Percentiles rank a stretch among this genome's conserved stretches.
Conservation (phyloP, 192 early-diverging fungal genomes). For the Coemansia sp. region DNA sequence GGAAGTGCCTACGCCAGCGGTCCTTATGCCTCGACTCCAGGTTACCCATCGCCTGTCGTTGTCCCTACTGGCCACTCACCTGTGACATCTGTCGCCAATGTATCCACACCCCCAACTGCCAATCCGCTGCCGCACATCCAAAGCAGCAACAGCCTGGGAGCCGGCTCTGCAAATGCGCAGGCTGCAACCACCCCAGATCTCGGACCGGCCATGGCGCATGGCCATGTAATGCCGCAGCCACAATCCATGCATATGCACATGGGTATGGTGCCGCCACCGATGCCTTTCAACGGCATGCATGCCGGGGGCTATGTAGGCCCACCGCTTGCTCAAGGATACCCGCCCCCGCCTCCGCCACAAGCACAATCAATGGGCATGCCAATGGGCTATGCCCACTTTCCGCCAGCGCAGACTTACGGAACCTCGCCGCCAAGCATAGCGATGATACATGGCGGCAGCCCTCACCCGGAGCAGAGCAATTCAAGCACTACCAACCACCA, state of each 20-base stretch:
- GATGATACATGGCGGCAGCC: constrained; percentile 37
- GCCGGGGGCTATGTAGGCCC: constrained; percentile 41
- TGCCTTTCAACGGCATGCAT: constrained; percentile 45
- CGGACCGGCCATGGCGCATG: constrained; percentile 23
- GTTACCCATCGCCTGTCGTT: constrained; percentile 37
- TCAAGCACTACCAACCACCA: constrained; percentile 22
- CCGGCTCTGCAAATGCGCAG: constrained; percentile 10
- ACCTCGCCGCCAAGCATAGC: constrained; percentile 41
- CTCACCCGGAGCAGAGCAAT: constrained; percentile 33
- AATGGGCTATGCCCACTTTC: constrained; percentile 50
- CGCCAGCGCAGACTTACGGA: constrained; percentile 29
- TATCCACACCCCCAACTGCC: constrained; percentile 13
- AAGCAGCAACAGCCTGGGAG: constrained; percentile 5
- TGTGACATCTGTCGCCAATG: constrained; percentile 21
- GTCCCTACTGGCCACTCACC: constrained; percentile 34
- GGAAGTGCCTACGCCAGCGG: constrained; percentile 16
- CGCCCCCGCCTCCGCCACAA: not conserved
- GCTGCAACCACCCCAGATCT: constrained; percentile 37
- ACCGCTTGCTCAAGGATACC: constrained; percentile 41
- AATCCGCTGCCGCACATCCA: constrained; percentile 28
- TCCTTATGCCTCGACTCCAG: constrained; percentile 30
- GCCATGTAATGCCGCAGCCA: constrained; percentile 17
- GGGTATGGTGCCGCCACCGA: constrained; percentile 50
- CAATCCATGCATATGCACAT: constrained; percentile 35
- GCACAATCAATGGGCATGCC: constrained; percentile 39